These are phyloP conservation scores for Inosperma sp. DNA, from an alignment of 768 basidiomycete species.

Conservation along the genomic window DNA sequence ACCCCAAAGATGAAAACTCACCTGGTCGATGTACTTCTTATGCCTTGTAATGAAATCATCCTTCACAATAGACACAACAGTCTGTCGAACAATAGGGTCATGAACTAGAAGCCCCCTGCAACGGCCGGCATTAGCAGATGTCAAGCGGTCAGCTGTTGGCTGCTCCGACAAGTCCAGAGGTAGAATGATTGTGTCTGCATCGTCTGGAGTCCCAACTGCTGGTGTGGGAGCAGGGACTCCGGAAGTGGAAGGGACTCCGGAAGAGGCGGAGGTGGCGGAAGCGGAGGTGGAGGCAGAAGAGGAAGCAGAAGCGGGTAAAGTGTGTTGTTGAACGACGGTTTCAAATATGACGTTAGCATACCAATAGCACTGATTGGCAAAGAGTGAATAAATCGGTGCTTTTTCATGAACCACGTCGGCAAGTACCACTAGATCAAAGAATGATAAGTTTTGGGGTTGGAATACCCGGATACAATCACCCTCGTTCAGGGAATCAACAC, in stretches of 20 bases:
- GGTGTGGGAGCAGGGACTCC: not conserved
- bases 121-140: too few relatives aligned
- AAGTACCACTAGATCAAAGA: not conserved
- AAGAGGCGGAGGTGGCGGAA: too few relatives aligned
- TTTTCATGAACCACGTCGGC: not conserved
- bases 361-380: not conserved
- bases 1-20: too few relatives aligned
- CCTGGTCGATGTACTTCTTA: too few relatives aligned
- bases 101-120: too few relatives aligned
- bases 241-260: too few relatives aligned
- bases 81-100: too few relatives aligned
- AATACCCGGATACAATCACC: not conserved
- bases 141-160: too few relatives aligned
- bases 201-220: not conserved
- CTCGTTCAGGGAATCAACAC: not conserved
- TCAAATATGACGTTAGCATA: not conserved
- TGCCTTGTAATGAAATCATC: too few relatives aligned
- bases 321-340: not conserved
- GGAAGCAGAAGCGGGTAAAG: not conserved
- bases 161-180: not conserved
- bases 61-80: too few relatives aligned
- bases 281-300: too few relatives aligned
- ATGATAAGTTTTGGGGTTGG: not conserved
- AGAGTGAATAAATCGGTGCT: not conserved
- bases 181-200: not conserved